Conservation (phyloP, 805 yeast species). For the Kodamaea jinghongensis region DNA sequence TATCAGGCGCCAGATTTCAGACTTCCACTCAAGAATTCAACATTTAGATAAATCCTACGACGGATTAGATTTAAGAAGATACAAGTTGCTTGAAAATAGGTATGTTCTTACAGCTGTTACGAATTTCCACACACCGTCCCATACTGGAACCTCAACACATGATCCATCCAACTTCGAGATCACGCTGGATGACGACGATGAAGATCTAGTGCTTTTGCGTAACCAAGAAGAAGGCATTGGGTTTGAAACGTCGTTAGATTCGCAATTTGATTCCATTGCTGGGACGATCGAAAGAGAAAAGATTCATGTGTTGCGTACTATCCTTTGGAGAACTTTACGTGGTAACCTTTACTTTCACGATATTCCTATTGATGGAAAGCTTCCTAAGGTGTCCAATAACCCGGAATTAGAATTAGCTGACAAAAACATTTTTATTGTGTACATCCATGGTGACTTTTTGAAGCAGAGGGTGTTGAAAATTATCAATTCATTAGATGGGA, state of each 20-base stretch:
- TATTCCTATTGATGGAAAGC: constrained; percentile 27
- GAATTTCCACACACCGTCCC: constrained; percentile 25
- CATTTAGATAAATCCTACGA: constrained; percentile 37
- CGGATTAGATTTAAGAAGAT: constrained; percentile 22
- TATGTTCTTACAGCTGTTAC: constrained; percentile 31
- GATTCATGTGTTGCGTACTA: constrained; percentile 35
- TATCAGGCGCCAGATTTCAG: constrained; percentile 22
- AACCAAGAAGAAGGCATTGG: constrained; percentile 8
- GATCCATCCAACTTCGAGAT: constrained; percentile 7
- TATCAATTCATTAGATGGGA: constrained; percentile 38
- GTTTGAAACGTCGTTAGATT: constrained; percentile 11
- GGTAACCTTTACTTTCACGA: constrained; percentile 43
- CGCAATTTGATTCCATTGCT: constrained; percentile 31
- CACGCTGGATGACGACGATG: constrained; percentile 24
- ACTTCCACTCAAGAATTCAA: constrained; percentile 29
- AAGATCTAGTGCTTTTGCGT: constrained; percentile 28
- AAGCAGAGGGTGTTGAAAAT: constrained; percentile 33
- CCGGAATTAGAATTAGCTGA: constrained; percentile 18
- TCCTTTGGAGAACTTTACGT: constrained; percentile 42
- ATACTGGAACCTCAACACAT: background rate
- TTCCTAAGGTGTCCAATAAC: constrained; percentile 12
- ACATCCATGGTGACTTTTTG: constrained; percentile 40
- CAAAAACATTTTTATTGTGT: constrained; percentile 38
- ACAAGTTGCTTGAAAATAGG: constrained; percentile 33
- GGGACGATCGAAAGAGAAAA: constrained; percentile 37